A percentile compares a stretch with the other conserved stretches of the same genome.
These are phyloP conservation scores for Hyaloperonospora arabidopsidis DNA, from an alignment of 352 stramenopile species.

Conservation along the genomic window DNA sequence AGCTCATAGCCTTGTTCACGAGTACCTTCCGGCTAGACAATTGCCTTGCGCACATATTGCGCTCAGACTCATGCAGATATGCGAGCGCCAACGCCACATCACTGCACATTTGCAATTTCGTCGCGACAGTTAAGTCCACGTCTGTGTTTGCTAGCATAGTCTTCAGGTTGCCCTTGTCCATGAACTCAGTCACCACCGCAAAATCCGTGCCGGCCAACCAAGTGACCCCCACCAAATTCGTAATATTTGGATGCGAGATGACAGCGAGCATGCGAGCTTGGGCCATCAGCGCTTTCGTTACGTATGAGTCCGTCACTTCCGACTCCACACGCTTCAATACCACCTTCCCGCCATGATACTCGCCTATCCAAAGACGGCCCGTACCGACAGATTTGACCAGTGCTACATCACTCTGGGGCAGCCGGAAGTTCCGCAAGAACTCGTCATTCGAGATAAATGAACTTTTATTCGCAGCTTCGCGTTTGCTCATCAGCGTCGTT, in stretches of 20 bases:
- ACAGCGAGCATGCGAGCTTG: slow-evolving; percentile 42
- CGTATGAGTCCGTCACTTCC: slow-evolving; percentile 44
- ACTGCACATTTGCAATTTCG: slow-evolving; percentile 58
- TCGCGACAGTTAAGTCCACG: slow-evolving; percentile 42
- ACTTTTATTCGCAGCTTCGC: slow-evolving; percentile 34
- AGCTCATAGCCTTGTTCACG: slow-evolving; percentile 34
- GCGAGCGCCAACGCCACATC: slow-evolving; percentile 52
- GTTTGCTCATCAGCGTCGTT: slow-evolving; percentile 44
- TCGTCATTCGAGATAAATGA: slow-evolving; percentile 70
- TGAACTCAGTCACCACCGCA: slow-evolving; percentile 61
- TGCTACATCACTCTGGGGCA: slow-evolving; percentile 49
- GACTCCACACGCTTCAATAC: slow-evolving; percentile 69
- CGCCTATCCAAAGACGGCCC: slow-evolving; percentile 46
- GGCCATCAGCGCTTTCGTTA: slow-evolving; percentile 56
- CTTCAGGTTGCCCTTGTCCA: slow-evolving; percentile 62
- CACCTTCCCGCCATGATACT: slow-evolving; percentile 49
- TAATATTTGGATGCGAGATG: slow-evolving; percentile 59
- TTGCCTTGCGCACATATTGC: slow-evolving; percentile 39
- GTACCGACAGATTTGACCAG: slow-evolving; percentile 47
- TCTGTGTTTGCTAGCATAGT: slow-evolving; percentile 49
- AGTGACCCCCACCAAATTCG: slow-evolving; percentile 53
- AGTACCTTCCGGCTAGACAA: slow-evolving; percentile 56
- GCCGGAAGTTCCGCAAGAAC: slow-evolving; percentile 38
- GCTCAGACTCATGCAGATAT: slow-evolving; percentile 51
- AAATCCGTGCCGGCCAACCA: slow-evolving; percentile 76